Conservation (phyloP, 768 basidiomycete genomes). For the Hygrocybe punicea region DNA sequence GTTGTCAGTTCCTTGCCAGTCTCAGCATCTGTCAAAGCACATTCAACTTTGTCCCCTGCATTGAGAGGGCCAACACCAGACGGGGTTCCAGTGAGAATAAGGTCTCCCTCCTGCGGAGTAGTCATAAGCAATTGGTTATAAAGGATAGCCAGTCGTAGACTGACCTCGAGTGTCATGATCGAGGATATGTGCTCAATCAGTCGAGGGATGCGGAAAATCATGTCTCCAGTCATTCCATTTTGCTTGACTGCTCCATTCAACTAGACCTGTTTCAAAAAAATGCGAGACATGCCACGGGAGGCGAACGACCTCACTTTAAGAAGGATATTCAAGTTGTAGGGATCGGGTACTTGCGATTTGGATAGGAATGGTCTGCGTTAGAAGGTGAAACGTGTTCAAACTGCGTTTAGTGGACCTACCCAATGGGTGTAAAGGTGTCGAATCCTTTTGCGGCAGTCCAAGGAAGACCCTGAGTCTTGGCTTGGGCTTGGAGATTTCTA, state of each 20-base stretch:
- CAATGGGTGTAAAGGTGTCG: slow-evolving; percentile 92
- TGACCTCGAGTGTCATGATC: slow-evolving; percentile 94
- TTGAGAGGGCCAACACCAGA: slow-evolving; percentile 79
- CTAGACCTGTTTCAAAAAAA: slow-evolving; percentile 36
- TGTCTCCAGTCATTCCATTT: slow-evolving; percentile 78
- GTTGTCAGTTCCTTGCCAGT: slow-evolving; percentile 54
- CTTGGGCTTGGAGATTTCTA: slow-evolving; percentile 89
- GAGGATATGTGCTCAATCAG: slow-evolving; percentile 89
- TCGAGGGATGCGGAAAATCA: slow-evolving; percentile 88
- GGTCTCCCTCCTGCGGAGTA: slow-evolving; percentile 70
- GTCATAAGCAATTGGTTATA: background rate
- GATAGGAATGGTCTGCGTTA: slow-evolving; percentile 71
- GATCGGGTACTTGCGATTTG: slow-evolving; percentile 61
- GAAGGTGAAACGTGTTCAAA: slow-evolving; percentile 3
- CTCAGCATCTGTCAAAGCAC: slow-evolving; percentile 55
- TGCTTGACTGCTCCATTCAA: slow-evolving; percentile 84
- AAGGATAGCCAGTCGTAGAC: slow-evolving; percentile 11
- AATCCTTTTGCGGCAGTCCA: slow-evolving; percentile 98
- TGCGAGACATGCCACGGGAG: background rate
- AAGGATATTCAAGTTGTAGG: slow-evolving; percentile 71
- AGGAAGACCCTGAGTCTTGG: slow-evolving; percentile 90
- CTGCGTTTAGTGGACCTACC: slow-evolving; percentile 43
- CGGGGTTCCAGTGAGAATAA: slow-evolving; percentile 91
- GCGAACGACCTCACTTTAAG: slow-evolving; percentile 54
- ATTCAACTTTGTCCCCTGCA: slow-evolving; percentile 77